Conservation (phyloP, 2,329 filamentous ascomycete genomes). For the Raffaelea albimanens region DNA sequence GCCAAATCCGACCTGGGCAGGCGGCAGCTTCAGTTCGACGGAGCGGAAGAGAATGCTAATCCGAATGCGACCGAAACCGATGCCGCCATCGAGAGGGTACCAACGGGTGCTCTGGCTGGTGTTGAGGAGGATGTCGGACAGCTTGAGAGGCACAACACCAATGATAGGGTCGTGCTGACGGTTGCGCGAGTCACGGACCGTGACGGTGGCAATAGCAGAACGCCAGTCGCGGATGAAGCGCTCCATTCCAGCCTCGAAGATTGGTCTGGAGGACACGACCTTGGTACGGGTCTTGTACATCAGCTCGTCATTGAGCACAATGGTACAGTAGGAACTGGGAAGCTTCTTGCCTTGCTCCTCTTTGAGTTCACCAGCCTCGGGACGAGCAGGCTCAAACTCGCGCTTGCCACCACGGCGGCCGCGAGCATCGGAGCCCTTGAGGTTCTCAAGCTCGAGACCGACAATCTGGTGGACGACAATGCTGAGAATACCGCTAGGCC, state of each 20-base stretch:
- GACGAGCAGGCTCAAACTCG: slow-evolving; percentile 82
- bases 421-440: slow-evolving; percentile 75
- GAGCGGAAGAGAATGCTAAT: slow-evolving; percentile 87
- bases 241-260: slow-evolving; percentile 95
- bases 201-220: slow-evolving; percentile 74
- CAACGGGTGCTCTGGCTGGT: slow-evolving; percentile 79
- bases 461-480: slow-evolving; percentile 91
- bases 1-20: slow-evolving; percentile 72
- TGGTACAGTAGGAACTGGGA: slow-evolving; percentile 89
- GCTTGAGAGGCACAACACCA: slow-evolving; percentile 78
- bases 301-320: slow-evolving; percentile 79
- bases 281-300: slow-evolving; percentile 91
- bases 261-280: slow-evolving; percentile 86
- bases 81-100: slow-evolving; percentile 93
- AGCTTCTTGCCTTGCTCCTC: slow-evolving; percentile 73
- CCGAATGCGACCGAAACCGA: slow-evolving; percentile 82
- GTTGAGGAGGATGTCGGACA: slow-evolving; percentile 80
- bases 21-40: slow-evolving; percentile 77
- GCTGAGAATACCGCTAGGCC: slow-evolving; percentile 83
- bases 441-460: slow-evolving; percentile 82
- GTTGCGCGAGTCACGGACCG: slow-evolving; percentile 80
- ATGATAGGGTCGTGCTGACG: slow-evolving; percentile 91
- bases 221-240: slow-evolving; percentile 90
- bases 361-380: slow-evolving; percentile 71
- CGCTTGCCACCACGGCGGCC: slow-evolving; percentile 66